Evolutionary conservation across 495 filamentous ascomycete genomes (phyloP), one percentile per base, ranked within the genome.

Genomic region (Penicillium daleae): DNA sequence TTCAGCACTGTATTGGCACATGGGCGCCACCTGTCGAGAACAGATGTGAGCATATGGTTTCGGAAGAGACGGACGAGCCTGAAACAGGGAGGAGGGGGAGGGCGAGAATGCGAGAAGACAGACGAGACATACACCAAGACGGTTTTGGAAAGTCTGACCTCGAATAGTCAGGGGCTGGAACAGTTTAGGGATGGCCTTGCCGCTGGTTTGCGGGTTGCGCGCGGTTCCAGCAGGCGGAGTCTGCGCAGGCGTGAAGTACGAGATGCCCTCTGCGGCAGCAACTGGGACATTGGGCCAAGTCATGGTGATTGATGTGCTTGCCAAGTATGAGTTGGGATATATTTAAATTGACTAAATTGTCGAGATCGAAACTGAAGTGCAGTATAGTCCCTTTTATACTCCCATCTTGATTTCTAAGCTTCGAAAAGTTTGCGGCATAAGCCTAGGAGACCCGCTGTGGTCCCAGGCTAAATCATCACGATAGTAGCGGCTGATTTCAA

Each of bases 231-330:
- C 81, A 1, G 89, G 84, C 2, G 87, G 86, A 2, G 74, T 65
- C 66, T 92, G 89, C 2, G 76, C 81, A 2, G 89, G 89, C 0
- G 89, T 89, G 76, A 85, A 92, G 78, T 87, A 92, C 35, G 86
- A 80, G 63, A 90, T 81, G 48, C 83, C 83, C 53, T 71, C 56
- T 15, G 83, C 83, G 55, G 81, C 63, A 39, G 73, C 73, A 57
- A 76, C 77, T 19, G 67, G 58, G 53, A 85, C 74, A 53, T 80
- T 72, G 27, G 73, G 71, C 70, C 68, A 73, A 60, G 70, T 67
- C 70, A 73, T 73, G 46, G 35, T 71, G 59, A 17, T 27, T 2
- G 13, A 29, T 35, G 31, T 27, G 21, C 17, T 22, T 24, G 19
- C 17, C 42, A 22, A 12, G 42, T 22, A 22, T 29, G n/a, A 31